Evolutionary conservation across 108 stramenopile genomes (phyloP), one percentile per base, ranked within the genome.

Genomic region (Cylindrotheca closterium): DNA sequence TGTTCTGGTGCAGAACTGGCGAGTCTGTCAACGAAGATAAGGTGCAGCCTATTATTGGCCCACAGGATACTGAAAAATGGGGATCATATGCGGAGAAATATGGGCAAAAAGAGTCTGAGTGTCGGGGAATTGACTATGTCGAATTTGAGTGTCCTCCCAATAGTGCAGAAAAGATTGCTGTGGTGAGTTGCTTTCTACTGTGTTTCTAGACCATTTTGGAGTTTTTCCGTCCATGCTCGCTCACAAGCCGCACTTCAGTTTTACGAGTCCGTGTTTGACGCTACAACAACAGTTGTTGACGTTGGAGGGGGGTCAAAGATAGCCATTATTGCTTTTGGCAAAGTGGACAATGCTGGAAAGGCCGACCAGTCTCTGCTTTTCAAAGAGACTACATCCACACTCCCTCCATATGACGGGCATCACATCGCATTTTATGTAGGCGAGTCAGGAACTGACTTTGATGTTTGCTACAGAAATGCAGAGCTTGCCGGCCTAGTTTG

Each of bases 341-440:
- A 77, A 50, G 72, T 82, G 23, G 67, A 77, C 27, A 55, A 48
- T 0, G 25, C 45, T 55, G 79, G 79, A 48, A 54, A 64, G 34
- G 51, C 79, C 25, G 71, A 79, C 26, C 82, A 83, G 52, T 74
- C 54, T 51, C 27, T 80, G 17, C 22, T 77, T 51, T 80, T 80
- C 63, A 64, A 65, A 32, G 75, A 76, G 63, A 47, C 30, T 27
- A 19, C 47, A 5, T 30, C 33, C 10, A 34, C 26, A 29, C 23
- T 47, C 22, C 46, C 67, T 8, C 46, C 65, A 1, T 62, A 78
- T 28, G 75, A 72, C 30, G 78, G 78, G 5, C 78, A 79, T 55
- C 80, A 79, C 46, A 75, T 85, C 55, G 67, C 78, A n/a, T 37
- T 85, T 23, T 81, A 81, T 30, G 75, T 82, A 19, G 78, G 75